phyloP scores from a whole-genome alignment of 2,329 filamentous ascomycete species.

The Neopestalotiopsis clavispora region DNA sequence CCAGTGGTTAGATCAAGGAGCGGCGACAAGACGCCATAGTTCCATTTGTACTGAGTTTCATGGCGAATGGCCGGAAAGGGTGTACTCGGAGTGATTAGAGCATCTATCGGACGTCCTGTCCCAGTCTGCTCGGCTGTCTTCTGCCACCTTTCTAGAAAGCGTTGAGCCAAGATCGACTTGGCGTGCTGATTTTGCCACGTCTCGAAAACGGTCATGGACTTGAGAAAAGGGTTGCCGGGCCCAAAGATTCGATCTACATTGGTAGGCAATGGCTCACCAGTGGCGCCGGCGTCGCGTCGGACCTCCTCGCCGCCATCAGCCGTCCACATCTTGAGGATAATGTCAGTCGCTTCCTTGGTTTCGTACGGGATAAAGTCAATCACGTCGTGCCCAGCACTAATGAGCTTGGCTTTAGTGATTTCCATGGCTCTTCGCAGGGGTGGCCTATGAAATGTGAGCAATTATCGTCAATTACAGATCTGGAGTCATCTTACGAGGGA shows the following conservation, averaged over 20 bases:
- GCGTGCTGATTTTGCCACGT: conserved; percentile 31
- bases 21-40: conserved; percentile 22
- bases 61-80: conserved; percentile 20
- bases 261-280: conserved; percentile 28
- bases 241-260: conserved; percentile 27
- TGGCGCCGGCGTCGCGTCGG: conserved; percentile 26
- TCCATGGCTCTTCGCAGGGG: conserved; percentile 26
- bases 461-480: background rate
- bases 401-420: conserved; percentile 26
- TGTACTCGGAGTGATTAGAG: conserved; percentile 19
- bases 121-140: conserved; percentile 17
- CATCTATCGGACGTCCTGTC: conserved; percentile 22
- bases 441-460: conserved; percentile 15
- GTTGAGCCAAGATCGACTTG: conserved; percentile 23
- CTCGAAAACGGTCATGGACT: conserved; percentile 27
- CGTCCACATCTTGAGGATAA: conserved; percentile 26
- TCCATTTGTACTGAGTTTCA: conserved; percentile 21
- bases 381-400: conserved; percentile 24
- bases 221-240: conserved; percentile 20
- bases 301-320: conserved; percentile 26
- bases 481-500: conserved; percentile 19
- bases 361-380: conserved; percentile 27
- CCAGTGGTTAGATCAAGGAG: conserved; percentile 29
- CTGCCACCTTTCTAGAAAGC: conserved; percentile 30
- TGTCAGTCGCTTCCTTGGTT: conserved; percentile 21